Percentiles rank a stretch among this genome's conserved stretches.
Evolutionary conservation across 1,139 yeast genomes (phyloP).

Genomic region (Chernovozyma sophiae-reginae): DNA sequence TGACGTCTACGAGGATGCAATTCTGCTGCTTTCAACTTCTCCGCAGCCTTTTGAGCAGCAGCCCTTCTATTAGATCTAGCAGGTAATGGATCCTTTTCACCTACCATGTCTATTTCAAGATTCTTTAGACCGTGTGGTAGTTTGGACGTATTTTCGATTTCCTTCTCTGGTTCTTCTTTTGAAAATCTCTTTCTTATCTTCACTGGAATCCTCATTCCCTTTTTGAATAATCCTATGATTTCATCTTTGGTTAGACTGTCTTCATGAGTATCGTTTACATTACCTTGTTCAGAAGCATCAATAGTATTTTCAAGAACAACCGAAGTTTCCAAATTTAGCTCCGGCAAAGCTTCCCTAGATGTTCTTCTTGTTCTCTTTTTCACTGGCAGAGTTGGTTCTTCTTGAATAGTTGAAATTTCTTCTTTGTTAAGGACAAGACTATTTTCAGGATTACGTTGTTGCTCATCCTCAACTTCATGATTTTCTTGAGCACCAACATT

Average conservation of each 20-base stretch:
- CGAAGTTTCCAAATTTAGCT: not conserved
- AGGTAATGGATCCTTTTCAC: constrained; percentile 5
- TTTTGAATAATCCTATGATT: constrained; percentile 21
- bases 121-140: constrained; percentile 11
- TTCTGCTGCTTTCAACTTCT: constrained; percentile 5
- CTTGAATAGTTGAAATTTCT: not conserved
- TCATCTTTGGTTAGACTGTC: constrained; percentile 21
- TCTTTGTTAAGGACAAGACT: not conserved
- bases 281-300: not conserved
- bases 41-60: constrained; percentile 11
- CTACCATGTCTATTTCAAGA: constrained; percentile 23
- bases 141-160: constrained; percentile 2
- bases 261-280: not conserved
- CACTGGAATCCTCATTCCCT: constrained; percentile 17
- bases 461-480: not conserved
- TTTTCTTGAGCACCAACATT: not conserved
- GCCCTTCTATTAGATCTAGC: constrained; percentile 8
- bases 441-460: not conserved
- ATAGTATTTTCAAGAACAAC: not conserved
- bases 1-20: constrained; percentile 1
- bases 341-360: not conserved
- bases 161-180: constrained; percentile 4
- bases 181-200: constrained; percentile 11
- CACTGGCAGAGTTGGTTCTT: not conserved
- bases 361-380: not conserved